phyloP scores from a whole-genome alignment of 2,329 filamentous ascomycete genomes.

The Penicillium sp. region DNA sequence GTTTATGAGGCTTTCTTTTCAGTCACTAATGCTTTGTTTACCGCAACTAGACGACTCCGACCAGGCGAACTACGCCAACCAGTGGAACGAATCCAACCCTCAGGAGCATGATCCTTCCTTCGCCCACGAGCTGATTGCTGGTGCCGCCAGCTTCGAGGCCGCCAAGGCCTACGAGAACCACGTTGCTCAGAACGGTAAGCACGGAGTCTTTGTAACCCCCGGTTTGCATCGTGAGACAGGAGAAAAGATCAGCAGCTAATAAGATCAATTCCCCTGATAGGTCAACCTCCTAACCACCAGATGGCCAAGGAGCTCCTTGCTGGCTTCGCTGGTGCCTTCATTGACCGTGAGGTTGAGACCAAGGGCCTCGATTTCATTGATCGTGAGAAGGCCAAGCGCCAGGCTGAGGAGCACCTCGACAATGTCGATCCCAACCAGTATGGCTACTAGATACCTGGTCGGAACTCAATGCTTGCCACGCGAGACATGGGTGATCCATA shows the following conservation, averaged over 20 bases:
- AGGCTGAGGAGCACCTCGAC: constrained; percentile 39
- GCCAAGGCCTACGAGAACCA: constrained; percentile 76
- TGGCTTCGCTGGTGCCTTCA: constrained; percentile 69
- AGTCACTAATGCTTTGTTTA: neutral
- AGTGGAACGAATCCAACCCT: neutral
- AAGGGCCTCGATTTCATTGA: constrained; percentile 62
- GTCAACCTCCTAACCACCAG: constrained; percentile 65
- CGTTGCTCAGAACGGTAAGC: constrained; percentile 64
- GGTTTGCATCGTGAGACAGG: too few species aligned
- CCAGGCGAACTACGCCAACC: constrained; percentile 48
- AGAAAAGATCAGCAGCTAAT: neutral
- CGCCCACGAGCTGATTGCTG: constrained; percentile 71
- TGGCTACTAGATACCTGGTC: constrained; percentile 1
- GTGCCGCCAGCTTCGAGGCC: constrained; percentile 72
- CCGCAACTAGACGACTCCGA: constrained; percentile 41
- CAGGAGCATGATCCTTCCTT: constrained; percentile 58
- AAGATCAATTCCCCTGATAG: constrained; percentile 36
- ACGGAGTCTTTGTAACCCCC: neutral
- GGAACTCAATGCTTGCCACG: too few species aligned
- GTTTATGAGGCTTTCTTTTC: neutral
- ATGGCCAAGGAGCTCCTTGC: constrained; percentile 75
- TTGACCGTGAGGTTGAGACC: constrained; percentile 70
- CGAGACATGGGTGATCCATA: too few species aligned
- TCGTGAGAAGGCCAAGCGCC: constrained; percentile 56
- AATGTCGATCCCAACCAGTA: neutral